Conservation (phyloP, 441 rosid species). For the Manihot esculenta region DNA sequence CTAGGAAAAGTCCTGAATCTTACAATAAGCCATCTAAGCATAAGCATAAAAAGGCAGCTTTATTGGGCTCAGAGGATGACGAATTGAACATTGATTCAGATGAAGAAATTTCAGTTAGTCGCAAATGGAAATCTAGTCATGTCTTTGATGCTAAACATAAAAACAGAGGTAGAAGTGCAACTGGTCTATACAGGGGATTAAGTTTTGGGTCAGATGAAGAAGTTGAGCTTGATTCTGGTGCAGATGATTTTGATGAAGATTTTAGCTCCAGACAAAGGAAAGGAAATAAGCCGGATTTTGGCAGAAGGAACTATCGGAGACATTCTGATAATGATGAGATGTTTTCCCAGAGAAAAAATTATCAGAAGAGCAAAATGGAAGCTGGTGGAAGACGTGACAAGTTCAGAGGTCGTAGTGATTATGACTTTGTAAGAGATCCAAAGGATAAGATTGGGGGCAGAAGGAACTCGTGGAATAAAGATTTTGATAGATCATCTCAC, state of each 20-base stretch:
- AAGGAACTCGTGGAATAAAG: slow-evolving; percentile 31
- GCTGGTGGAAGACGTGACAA: slow-evolving; percentile 35
- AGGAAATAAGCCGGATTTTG: slow-evolving; percentile 26
- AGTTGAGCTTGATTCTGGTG: slow-evolving; percentile 49
- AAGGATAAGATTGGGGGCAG: slow-evolving; percentile 33
- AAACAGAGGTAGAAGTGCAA: slow-evolving; percentile 36
- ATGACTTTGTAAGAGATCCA: slow-evolving; percentile 25
- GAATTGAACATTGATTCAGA: slow-evolving; percentile 53
- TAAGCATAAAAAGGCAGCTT: slow-evolving; percentile 26
- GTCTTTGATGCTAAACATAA: slow-evolving; percentile 46
- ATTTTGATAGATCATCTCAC: slow-evolving; percentile 22
- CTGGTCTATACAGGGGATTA: slow-evolving; percentile 37
- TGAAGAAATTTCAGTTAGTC: slow-evolving; percentile 51
- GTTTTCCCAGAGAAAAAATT: slow-evolving; percentile 29
- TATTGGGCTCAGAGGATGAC: slow-evolving; percentile 46
- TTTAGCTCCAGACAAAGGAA: slow-evolving; percentile 27
- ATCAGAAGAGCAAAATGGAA: slow-evolving; percentile 30
- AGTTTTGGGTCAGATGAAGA: slow-evolving; percentile 78
- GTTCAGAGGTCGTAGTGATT: slow-evolving; percentile 25
- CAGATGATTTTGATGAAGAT: slow-evolving; percentile 31
- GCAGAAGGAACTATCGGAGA: slow-evolving; percentile 32
- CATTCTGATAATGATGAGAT: slow-evolving; percentile 29
- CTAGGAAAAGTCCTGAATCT: slow-evolving; percentile 31
- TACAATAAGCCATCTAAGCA: slow-evolving; percentile 32
- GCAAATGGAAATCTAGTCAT: slow-evolving; percentile 74